Percentiles rank a stretch among this genome's conserved stretches.
These are phyloP conservation scores for Diaporthe velutina DNA, from an alignment of 2,329 filamentous ascomycete genomes.

Conservation along the genomic window DNA sequence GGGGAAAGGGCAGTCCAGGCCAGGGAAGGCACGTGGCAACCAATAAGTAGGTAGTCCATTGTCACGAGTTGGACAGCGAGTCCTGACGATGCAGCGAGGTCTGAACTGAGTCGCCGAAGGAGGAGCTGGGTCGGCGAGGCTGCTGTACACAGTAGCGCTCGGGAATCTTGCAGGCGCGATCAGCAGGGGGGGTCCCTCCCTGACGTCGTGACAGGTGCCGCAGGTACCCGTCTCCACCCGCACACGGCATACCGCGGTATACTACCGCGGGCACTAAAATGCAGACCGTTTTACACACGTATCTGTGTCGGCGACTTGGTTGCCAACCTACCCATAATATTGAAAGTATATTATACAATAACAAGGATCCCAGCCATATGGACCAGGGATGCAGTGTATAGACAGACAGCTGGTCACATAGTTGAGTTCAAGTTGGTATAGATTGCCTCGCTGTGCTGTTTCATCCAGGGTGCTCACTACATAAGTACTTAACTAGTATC, in stretches of 20 bases:
- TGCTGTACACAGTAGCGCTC: neutral
- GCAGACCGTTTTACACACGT: no score
- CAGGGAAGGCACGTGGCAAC: neutral
- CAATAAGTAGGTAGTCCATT: neutral
- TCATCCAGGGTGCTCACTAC: neutral
- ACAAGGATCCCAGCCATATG: no score
- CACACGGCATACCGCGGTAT: neutral
- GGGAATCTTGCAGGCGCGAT: neutral
- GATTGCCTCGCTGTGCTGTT: no score
- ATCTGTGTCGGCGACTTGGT: no score
- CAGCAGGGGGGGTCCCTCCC: neutral
- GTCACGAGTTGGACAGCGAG: neutral
- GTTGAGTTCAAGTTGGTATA: no score
- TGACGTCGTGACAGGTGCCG: neutral
- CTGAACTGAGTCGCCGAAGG: slow-evolving; percentile 9
- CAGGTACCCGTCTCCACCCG: slow-evolving; percentile 28
- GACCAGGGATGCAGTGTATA: no score
- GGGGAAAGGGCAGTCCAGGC: neutral
- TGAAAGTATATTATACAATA: no score
- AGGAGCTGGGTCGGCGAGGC: neutral
- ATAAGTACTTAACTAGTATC: neutral
- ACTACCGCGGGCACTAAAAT: no score
- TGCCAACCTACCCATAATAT: no score
- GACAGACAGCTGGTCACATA: no score
- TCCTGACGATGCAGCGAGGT: neutral